These are phyloP conservation scores for Baudoinia panamericana DNA, from an alignment of 495 filamentous ascomycete genomes.

Conservation along the genomic window DNA sequence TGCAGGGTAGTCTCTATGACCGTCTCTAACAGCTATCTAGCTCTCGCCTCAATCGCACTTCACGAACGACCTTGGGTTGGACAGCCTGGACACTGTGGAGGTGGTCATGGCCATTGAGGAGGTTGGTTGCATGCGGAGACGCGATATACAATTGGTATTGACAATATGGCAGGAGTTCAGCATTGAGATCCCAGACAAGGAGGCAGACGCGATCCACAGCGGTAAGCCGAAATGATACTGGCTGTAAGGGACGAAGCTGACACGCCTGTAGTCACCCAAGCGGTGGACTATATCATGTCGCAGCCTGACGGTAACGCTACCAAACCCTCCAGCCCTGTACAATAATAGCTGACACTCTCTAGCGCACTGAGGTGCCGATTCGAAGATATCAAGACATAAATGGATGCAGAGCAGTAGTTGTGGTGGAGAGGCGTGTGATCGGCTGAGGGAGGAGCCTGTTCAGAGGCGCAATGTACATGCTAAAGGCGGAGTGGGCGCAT, in stretches of 20 bases:
- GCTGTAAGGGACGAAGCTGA: constrained; percentile 15
- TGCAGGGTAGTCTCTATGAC: neutral
- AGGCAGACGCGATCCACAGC: constrained; percentile 91
- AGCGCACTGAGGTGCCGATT: constrained; percentile 29
- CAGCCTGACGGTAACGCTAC: constrained; percentile 65
- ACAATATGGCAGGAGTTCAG: constrained; percentile 75
- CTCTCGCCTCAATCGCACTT: constrained; percentile 75
- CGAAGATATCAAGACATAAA: too few relatives aligned
- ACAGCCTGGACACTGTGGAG: constrained; percentile 96
- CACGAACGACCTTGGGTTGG: constrained; percentile 85
- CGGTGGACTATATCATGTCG: constrained; percentile 84
- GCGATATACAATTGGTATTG: constrained; percentile 27
- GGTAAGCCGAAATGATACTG: constrained; percentile 46
- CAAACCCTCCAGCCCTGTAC: neutral
- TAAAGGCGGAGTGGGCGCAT: constrained; percentile 1
- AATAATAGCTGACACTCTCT: constrained; percentile 13
- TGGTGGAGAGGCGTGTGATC: too few relatives aligned
- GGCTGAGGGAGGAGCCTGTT: too few relatives aligned
- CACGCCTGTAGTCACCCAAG: constrained; percentile 64
- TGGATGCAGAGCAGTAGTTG: too few relatives aligned
- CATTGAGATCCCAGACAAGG: constrained; percentile 99
- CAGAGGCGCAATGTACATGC: constrained; percentile 16
- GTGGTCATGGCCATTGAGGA: constrained; percentile 99
- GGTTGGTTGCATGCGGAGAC: constrained; percentile 39
- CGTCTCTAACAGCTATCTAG: constrained; percentile 35